Percentiles rank a stretch among this genome's conserved stretches.
Conservation (phyloP, 2,329 filamentous ascomycete genomes). For the Alternaria alternata region DNA sequence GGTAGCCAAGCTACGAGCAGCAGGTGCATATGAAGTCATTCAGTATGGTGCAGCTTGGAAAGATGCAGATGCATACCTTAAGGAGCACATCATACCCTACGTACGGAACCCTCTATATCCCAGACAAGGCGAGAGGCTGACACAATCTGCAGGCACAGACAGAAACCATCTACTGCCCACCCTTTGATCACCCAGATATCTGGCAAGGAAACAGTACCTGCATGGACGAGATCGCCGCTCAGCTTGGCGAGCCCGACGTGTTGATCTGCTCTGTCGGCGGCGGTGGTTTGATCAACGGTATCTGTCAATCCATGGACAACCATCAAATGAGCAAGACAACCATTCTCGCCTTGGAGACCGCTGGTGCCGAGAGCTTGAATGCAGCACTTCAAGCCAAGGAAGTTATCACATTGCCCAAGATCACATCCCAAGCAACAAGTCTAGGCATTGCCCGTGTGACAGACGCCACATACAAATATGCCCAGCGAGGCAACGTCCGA, state of each 20-base stretch:
- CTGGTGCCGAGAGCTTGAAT: slow-evolving; percentile 74
- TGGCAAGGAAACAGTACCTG: slow-evolving; percentile 72
- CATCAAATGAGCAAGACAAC: slow-evolving; percentile 42
- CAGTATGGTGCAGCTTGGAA: slow-evolving; percentile 73
- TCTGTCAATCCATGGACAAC: slow-evolving; percentile 73
- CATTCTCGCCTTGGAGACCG: slow-evolving; percentile 78
- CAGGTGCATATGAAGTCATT: slow-evolving; percentile 73
- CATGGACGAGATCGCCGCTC: slow-evolving; percentile 60
- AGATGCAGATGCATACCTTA: slow-evolving; percentile 73
- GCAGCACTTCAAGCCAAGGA: slow-evolving; percentile 65
- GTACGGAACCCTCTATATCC: slow-evolving; percentile 22
- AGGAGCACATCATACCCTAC: slow-evolving; percentile 62
- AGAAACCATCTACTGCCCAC: slow-evolving; percentile 68
- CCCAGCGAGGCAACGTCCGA: slow-evolving; percentile 61
- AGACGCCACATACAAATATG: slow-evolving; percentile 71
- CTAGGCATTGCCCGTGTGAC: slow-evolving; percentile 79
- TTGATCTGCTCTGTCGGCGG: slow-evolving; percentile 83
- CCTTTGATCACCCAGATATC: slow-evolving; percentile 73
- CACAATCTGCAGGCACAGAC: slow-evolving; percentile 42
- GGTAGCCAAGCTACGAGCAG: slow-evolving; percentile 72
- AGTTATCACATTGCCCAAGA: slow-evolving; percentile 71
- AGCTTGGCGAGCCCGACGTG: slow-evolving; percentile 65
- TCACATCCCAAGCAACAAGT: slow-evolving; percentile 78
- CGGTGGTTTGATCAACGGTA: slow-evolving; percentile 79
- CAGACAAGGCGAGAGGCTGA: neutral